A percentile compares a stretch with the other conserved stretches of the same genome.
phyloP scores from a whole-genome alignment of 2,329 filamentous ascomycete species.

The Pseudocercospora vitis region DNA sequence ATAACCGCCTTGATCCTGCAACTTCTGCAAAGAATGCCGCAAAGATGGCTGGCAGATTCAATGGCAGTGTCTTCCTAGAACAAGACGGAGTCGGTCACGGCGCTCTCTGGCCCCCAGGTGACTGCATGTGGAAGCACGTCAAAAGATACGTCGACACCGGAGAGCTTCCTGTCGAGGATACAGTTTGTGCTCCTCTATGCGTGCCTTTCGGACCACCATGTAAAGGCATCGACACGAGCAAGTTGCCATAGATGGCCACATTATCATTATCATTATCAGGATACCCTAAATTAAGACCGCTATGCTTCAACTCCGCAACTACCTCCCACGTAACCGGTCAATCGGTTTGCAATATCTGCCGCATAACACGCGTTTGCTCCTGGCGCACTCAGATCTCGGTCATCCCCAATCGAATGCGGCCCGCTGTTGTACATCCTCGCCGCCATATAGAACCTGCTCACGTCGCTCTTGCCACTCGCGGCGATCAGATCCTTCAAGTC shows the following conservation, averaged over 20 bases:
- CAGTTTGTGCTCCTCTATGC: slow-evolving; percentile 30
- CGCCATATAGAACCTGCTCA: slow-evolving; percentile 47
- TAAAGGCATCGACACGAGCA: slow-evolving; percentile 13
- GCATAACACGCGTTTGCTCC: slow-evolving; percentile 15
- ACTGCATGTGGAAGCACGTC: slow-evolving; percentile 34
- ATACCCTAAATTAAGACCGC: not conserved
- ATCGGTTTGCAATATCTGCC: slow-evolving; percentile 21
- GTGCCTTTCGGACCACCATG: slow-evolving; percentile 17
- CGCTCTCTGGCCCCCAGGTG: slow-evolving; percentile 25
- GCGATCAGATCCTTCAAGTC: slow-evolving; percentile 44
- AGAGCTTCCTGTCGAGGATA: slow-evolving; percentile 31
- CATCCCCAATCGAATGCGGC: slow-evolving; percentile 11
- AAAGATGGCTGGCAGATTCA: slow-evolving; percentile 39
- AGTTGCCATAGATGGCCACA: not conserved
- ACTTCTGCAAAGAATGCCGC: slow-evolving; percentile 36
- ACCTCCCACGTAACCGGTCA: slow-evolving; percentile 13
- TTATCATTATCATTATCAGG: slow-evolving; percentile 5
- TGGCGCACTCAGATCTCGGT: slow-evolving; percentile 9
- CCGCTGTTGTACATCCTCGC: slow-evolving; percentile 53
- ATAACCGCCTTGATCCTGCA: slow-evolving; percentile 36
- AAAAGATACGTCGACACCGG: slow-evolving; percentile 38
- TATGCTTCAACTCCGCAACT: not conserved
- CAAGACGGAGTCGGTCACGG: slow-evolving; percentile 39
- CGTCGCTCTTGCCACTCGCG: slow-evolving; percentile 31
- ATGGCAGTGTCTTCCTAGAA: slow-evolving; percentile 34